Percentiles rank a stretch among this genome's conserved stretches.
Evolutionary conservation across 768 basidiomycete genomes (phyloP).

Genomic region (Mycena sanguinolenta): DNA sequence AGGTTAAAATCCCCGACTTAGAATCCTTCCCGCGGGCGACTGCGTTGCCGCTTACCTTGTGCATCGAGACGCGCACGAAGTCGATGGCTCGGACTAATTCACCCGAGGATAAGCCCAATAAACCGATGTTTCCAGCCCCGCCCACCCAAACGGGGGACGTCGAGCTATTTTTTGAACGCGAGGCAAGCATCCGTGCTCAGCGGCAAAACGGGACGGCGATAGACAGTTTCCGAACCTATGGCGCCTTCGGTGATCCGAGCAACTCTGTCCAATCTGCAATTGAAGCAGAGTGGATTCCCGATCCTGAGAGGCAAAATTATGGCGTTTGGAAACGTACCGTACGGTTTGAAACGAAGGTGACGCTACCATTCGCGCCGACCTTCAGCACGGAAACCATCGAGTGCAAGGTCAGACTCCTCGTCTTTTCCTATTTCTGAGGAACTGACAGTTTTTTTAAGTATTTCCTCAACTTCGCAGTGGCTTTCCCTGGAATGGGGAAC

Average conservation of each 20-base stretch:
- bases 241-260: constrained; percentile 27
- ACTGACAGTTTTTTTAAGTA: constrained; percentile 1
- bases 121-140: constrained; percentile 32
- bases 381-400: constrained; percentile 32
- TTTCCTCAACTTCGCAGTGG: constrained; percentile 15
- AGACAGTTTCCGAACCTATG: constrained; percentile 10
- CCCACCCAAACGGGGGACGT: constrained; percentile 24
- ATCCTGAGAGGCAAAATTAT: constrained; percentile 17
- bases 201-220: constrained; percentile 4
- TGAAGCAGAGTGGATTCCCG: constrained; percentile 30
- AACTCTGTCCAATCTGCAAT: constrained; percentile 3
- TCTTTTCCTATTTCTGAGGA: neutral
- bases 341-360: constrained; percentile 24
- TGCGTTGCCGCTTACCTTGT: constrained; percentile 18
- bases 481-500: constrained; percentile 31
- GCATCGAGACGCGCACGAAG: constrained; percentile 31
- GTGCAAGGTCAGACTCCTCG: constrained; percentile 22
- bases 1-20: constrained; percentile 30
- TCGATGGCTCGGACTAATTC: constrained; percentile 20
- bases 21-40: constrained; percentile 29
- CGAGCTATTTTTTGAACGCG: constrained; percentile 28
- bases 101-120: constrained; percentile 22
- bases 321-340: constrained; percentile 34
- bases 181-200: constrained; percentile 22
- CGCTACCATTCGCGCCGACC: constrained; percentile 31